phyloP scores from a whole-genome alignment of 2,329 filamentous ascomycete species.

The Neonectria faginata region DNA sequence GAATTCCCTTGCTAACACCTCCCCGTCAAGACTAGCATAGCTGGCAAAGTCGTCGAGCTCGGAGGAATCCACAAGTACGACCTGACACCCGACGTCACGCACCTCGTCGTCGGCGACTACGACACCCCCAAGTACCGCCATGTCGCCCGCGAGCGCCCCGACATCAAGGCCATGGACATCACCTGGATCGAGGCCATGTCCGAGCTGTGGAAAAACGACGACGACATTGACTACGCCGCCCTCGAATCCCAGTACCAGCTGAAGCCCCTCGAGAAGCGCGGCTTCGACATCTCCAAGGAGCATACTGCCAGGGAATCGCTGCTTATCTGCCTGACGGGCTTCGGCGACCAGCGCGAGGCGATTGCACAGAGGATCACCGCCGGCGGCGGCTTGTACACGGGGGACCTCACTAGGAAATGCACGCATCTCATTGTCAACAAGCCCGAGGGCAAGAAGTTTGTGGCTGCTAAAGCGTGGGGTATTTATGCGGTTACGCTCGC shows the following conservation, averaged over 20 bases:
- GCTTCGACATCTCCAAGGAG: conserved; percentile 51
- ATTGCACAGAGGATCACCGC: conserved; percentile 75
- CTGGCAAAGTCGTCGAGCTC: conserved; percentile 78
- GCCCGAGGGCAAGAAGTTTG: conserved; percentile 89
- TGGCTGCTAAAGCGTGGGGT: conserved; percentile 84
- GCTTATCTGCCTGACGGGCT: conserved; percentile 68
- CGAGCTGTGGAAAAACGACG: conserved; percentile 83
- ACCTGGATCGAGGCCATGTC: conserved; percentile 87
- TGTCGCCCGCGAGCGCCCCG: conserved; percentile 88
- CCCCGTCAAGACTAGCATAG: conserved; percentile 64
- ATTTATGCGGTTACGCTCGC: conserved; percentile 82
- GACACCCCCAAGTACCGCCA: conserved; percentile 95
- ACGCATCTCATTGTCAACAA: conserved; percentile 87
- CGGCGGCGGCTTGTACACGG: conserved; percentile 86
- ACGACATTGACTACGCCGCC: conserved; percentile 76
- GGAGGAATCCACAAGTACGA: conserved; percentile 90
- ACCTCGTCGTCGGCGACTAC: conserved; percentile 90
- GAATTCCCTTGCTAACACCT: conserved; percentile 5
- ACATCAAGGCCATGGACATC: conserved; percentile 85
- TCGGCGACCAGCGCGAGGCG: conserved; percentile 72
- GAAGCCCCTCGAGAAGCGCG: conserved; percentile 69
- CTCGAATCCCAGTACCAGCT: conserved; percentile 77
- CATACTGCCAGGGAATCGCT: conserved; percentile 55
- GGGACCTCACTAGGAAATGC: conserved; percentile 85
- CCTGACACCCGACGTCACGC: conserved; percentile 94